These are phyloP conservation scores for Trichoderma sp. DNA, from an alignment of 2,329 filamentous ascomycete genomes.

Conservation along the genomic window DNA sequence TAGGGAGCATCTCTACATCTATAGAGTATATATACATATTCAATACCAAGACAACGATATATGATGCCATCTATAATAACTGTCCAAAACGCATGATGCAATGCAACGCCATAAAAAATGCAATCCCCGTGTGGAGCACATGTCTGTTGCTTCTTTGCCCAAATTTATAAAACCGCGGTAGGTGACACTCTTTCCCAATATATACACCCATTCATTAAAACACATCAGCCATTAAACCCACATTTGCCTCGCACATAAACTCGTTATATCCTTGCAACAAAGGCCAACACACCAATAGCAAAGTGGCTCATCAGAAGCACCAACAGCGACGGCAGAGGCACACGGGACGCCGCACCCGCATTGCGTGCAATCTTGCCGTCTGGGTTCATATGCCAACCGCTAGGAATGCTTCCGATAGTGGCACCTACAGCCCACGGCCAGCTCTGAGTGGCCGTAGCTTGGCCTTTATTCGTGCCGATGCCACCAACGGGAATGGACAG, in stretches of 20 bases:
- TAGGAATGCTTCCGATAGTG: conserved; percentile 63
- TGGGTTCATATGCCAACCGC: conserved; percentile 77
- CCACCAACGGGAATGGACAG: conserved; percentile 71
- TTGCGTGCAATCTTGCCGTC: conserved; percentile 78
- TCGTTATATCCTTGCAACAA: conserved; percentile 24
- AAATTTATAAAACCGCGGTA: not conserved
- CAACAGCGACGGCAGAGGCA: conserved; percentile 27
- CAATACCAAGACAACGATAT: not conserved
- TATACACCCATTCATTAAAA: conserved; percentile 7
- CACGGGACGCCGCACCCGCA: conserved; percentile 44
- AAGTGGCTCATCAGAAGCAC: conserved; percentile 32
- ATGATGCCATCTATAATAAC: not conserved
- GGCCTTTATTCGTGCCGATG: conserved; percentile 58
- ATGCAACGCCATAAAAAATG: conserved; percentile 6
- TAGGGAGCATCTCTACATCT: not conserved
- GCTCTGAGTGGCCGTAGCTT: conserved; percentile 56
- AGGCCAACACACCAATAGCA: conserved; percentile 29
- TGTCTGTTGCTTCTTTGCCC: conserved; percentile 5
- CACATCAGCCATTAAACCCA: not conserved
- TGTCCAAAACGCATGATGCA: not conserved
- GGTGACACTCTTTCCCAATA: not conserved
- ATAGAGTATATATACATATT: not conserved
- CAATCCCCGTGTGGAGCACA: conserved; percentile 11
- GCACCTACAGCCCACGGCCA: conserved; percentile 68
- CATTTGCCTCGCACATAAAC: not conserved